A percentile compares a stretch with the other conserved stretches of the same genome.
phyloP scores from a whole-genome alignment of 2,329 filamentous ascomycete species.

The Aureobasidium pullulans region DNA sequence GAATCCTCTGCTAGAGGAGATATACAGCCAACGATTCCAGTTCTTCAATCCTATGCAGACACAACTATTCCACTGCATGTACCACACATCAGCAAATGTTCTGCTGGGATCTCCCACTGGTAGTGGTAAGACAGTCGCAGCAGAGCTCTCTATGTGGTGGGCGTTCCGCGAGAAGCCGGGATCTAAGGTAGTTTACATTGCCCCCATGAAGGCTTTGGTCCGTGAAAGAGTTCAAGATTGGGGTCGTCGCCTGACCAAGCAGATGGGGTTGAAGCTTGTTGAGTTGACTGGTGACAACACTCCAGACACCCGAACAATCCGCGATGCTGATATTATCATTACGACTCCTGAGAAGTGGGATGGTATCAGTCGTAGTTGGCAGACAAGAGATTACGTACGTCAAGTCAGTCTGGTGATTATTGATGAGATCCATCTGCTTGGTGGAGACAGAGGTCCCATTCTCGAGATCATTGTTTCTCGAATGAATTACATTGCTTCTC shows the following conservation, averaged over 20 bases:
- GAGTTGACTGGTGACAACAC: slow-evolving; percentile 98
- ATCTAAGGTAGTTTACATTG: slow-evolving; percentile 97
- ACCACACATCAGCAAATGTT: slow-evolving; percentile 86
- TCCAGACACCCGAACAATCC: slow-evolving; percentile 89
- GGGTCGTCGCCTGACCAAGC: slow-evolving; percentile 70
- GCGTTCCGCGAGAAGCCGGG: slow-evolving; percentile 90
- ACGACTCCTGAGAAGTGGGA: slow-evolving; percentile 99
- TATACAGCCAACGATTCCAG: slow-evolving; percentile 83
- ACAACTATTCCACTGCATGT: slow-evolving; percentile 94
- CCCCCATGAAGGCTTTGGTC: slow-evolving; percentile 97
- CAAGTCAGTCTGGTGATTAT: slow-evolving; percentile 96
- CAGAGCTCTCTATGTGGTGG: slow-evolving; percentile 99
- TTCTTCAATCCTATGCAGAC: slow-evolving; percentile 99
- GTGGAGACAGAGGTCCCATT: slow-evolving; percentile 92
- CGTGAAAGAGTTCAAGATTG: slow-evolving; percentile 95
- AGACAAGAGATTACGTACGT: slow-evolving; percentile 90
- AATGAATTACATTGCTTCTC: slow-evolving; percentile 98
- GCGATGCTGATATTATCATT: slow-evolving; percentile 94
- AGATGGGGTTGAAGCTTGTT: slow-evolving; percentile 82
- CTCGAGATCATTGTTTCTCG: slow-evolving; percentile 87
- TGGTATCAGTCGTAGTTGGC: slow-evolving; percentile 97
- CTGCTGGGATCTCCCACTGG: slow-evolving; percentile 92
- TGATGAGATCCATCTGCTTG: slow-evolving; percentile 96
- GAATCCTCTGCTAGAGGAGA: slow-evolving; percentile 76
- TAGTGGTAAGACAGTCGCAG: slow-evolving; percentile 94